phyloP scores from a whole-genome alignment of 2,329 filamentous ascomycete species.

The Drechslerella stenobrocha region DNA sequence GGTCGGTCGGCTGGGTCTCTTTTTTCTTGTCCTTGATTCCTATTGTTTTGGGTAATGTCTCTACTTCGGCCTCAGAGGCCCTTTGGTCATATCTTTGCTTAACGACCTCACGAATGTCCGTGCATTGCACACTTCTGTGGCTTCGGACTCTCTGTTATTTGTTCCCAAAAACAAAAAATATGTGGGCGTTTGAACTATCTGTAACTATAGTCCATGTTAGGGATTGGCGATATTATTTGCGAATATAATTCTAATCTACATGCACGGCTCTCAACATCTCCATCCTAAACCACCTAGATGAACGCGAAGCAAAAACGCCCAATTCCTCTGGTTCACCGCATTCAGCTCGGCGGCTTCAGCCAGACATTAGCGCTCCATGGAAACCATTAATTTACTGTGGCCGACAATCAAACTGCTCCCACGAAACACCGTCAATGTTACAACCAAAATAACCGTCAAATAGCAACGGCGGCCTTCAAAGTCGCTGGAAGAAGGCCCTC shows the following conservation, averaged over 20 bases:
- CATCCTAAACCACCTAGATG: too few species aligned
- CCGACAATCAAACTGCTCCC: not conserved
- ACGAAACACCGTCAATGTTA: not conserved
- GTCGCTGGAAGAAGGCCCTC: not conserved
- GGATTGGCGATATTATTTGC: constrained; percentile 32
- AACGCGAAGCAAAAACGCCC: too few species aligned
- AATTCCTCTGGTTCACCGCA: too few species aligned
- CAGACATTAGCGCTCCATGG: not conserved
- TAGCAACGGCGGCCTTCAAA: not conserved
- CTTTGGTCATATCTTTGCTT: constrained; percentile 42
- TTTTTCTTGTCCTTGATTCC: constrained; percentile 28
- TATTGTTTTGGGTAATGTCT: constrained; percentile 41
- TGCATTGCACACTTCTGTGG: constrained; percentile 40
- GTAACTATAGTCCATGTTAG: constrained; percentile 47
- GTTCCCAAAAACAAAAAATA: constrained; percentile 29
- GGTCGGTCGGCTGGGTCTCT: constrained; percentile 34
- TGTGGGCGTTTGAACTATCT: constrained; percentile 45
- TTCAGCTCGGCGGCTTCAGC: too few species aligned
- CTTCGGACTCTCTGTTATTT: constrained; percentile 23
- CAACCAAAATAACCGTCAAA: not conserved
- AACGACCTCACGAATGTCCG: constrained; percentile 47
- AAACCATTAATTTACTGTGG: not conserved
- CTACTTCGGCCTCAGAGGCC: constrained; percentile 10
- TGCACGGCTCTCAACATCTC: constrained; percentile 24
- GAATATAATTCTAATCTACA: constrained; percentile 49